A percentile compares a stretch with the other conserved stretches of the same genome.
Conservation (phyloP, 176 grass and related monocot species). For the Aechmea fasciata region DNA sequence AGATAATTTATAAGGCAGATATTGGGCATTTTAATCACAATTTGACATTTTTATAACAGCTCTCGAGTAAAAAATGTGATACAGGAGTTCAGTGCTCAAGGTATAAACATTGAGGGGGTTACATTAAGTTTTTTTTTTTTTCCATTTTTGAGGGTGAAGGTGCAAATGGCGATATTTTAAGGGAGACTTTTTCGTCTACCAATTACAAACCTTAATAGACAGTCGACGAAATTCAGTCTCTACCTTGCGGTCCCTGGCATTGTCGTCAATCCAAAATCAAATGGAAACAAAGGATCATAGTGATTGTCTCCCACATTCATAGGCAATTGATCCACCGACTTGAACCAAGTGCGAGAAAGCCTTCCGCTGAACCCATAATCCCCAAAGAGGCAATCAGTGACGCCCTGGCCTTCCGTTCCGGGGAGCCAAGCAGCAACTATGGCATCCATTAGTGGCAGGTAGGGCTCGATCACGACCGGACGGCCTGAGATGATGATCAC, state of each 20-base stretch:
- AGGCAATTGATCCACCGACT: constrained; percentile 67
- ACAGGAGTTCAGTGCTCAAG: too few species aligned
- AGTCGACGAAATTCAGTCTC: not conserved
- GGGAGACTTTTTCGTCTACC: not conserved
- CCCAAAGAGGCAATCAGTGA: constrained; percentile 73
- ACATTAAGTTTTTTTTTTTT: too few species aligned
- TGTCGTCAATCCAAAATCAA: constrained; percentile 64
- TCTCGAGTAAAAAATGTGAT: too few species aligned
- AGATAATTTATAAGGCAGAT: too few species aligned
- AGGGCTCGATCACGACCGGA: constrained; percentile 72
- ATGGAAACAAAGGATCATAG: constrained; percentile 88
- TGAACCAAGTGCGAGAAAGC: constrained; percentile 75
- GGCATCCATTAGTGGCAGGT: constrained; percentile 67
- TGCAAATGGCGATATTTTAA: too few species aligned
- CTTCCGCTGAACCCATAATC: constrained; percentile 78
- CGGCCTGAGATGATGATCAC: constrained; percentile 74
- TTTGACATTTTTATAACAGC: too few species aligned
- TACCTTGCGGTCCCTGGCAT: constrained; percentile 51
- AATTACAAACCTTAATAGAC: not conserved
- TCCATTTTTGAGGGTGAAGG: too few species aligned
- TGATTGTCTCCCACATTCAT: constrained; percentile 72
- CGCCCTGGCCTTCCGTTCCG: constrained; percentile 77
- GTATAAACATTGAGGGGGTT: too few species aligned
- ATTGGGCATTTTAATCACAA: too few species aligned
- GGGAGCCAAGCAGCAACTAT: constrained; percentile 94